Evolutionary conservation across 176 grass and related monocot genomes (phyloP), one percentile per base, ranked within the genome.

Genomic region (Phyllostachys edulis): DNA sequence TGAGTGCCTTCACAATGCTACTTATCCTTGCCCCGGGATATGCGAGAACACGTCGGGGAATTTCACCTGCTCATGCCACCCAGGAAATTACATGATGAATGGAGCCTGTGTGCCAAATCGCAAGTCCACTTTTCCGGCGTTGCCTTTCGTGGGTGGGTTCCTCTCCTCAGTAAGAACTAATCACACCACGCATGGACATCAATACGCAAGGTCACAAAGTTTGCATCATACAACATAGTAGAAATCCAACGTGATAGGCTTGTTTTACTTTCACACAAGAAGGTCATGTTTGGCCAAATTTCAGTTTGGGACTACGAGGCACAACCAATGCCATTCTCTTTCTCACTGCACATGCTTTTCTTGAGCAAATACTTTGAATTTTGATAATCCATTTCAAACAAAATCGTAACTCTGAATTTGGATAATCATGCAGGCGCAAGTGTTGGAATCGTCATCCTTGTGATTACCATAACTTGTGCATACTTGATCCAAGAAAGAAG

Each of bases 351-450:
- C 44, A 45, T 45, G 44, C 9, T 45, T 45, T 45, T 45, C 44
- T 45, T 11, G 44, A 45, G 44, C 41, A 42, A 42, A 42, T 42
- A 39, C 38, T 39, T 39, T 39, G 29, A 40, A 40, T 40, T 40
- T 40, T 40, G 39, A 40, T 40, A 40, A 40, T 40, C 44, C 44
- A 46, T 42, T 9, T 46, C 44, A 14, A 50, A 15, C 47, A 50
- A 50, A 16, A 50, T 50, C 44, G 5, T 14, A 16, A 16, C 47
- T 50, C 4, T 16, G 14, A 23, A 13, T 23, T 26, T 78, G 36
- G 55, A 26, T 2, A 62, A 39, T 44, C 23, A 32, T 78, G 76
- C 34, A 82, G 80, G 80, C 29, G 5, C 80, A 71, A 46, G 37
- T 20, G 64, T 57, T 26, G 50, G 61, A 23, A 21, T 84, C 7